Evolutionary conservation across 2,329 filamentous ascomycete species (phyloP).

Genomic region (Emmonsia crescens): DNA sequence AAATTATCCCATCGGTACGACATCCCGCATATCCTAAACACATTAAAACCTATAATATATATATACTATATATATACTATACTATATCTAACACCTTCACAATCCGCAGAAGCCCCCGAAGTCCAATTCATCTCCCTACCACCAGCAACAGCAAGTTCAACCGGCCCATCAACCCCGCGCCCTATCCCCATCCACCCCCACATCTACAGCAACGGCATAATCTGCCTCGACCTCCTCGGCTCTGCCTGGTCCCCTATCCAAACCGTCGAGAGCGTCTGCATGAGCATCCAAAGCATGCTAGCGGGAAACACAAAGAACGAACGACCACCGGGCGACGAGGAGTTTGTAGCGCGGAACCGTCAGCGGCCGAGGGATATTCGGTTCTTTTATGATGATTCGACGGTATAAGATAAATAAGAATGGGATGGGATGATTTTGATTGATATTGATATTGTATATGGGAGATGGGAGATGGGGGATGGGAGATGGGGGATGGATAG

Average conservation of each 20-base stretch:
- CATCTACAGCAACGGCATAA: constrained; percentile 97
- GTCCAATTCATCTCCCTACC: constrained; percentile 70
- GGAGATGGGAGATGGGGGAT: not conserved
- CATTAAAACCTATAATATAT: not conserved
- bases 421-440: not conserved
- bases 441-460: not conserved
- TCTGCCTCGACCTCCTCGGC: constrained; percentile 88
- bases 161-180: constrained; percentile 31
- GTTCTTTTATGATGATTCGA: constrained; percentile 89
- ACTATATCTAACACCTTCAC: no score
- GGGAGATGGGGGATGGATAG: not conserved
- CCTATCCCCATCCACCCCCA: constrained; percentile 89
- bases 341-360: constrained; percentile 74
- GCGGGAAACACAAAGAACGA: constrained; percentile 90
- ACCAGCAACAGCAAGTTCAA: constrained; percentile 31
- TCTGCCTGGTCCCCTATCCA: constrained; percentile 90
- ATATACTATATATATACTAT: not conserved
- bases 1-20: constrained; percentile 78
- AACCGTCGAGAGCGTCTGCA: constrained; percentile 91
- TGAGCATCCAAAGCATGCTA: constrained; percentile 96
- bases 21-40: constrained; percentile 11
- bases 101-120: constrained; percentile 87
- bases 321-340: constrained; percentile 76
- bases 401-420: no score
- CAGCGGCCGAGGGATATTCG: constrained; percentile 77